Conservation (phyloP, 1,139 yeast species). For the Zygosaccharomyces sapae region DNA sequence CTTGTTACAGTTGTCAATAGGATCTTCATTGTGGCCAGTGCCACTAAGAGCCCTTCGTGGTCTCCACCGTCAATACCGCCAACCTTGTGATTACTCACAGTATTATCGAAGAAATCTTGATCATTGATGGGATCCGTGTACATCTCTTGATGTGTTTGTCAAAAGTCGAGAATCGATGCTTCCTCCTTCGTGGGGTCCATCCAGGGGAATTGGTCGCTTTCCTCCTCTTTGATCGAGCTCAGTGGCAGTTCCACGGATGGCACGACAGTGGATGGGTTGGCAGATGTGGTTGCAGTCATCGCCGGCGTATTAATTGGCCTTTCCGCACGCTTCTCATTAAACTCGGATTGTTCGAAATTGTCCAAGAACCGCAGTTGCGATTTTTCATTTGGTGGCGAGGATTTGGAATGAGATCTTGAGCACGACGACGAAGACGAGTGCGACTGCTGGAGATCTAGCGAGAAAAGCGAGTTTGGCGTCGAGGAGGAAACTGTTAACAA, state of each 20-base stretch:
- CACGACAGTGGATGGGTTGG: too few species aligned
- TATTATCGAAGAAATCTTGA: not conserved
- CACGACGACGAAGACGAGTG: conserved; percentile 14
- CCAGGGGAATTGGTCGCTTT: conserved; percentile 8
- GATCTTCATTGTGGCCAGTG: not conserved
- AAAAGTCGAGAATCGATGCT: conserved; percentile 16
- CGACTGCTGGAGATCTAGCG: conserved; percentile 23
- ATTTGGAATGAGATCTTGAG: conserved; percentile 2
- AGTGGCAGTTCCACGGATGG: conserved; percentile 6
- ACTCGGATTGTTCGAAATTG: conserved; percentile 23
- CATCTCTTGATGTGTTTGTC: conserved; percentile 12
- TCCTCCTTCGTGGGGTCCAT: conserved; percentile 12
- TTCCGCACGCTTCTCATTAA: conserved; percentile 18
- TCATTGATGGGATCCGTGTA: conserved; percentile 2
- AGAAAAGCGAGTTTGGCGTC: conserved; percentile 28
- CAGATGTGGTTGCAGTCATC: not conserved
- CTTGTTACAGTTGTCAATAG: conserved; percentile 7
- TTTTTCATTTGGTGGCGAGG: not conserved
- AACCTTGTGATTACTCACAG: not conserved
- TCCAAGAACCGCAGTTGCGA: conserved; percentile 20
- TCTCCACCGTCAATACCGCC: not conserved
- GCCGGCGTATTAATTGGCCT: not conserved
- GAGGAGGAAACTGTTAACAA: conserved; percentile 22
- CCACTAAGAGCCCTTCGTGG: too few species aligned
- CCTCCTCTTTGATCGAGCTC: conserved; percentile 21